Percentiles rank a stretch among this genome's conserved stretches.
phyloP scores from a whole-genome alignment of 2,329 filamentous ascomycete species.

The Penicillium sclerotigenum region DNA sequence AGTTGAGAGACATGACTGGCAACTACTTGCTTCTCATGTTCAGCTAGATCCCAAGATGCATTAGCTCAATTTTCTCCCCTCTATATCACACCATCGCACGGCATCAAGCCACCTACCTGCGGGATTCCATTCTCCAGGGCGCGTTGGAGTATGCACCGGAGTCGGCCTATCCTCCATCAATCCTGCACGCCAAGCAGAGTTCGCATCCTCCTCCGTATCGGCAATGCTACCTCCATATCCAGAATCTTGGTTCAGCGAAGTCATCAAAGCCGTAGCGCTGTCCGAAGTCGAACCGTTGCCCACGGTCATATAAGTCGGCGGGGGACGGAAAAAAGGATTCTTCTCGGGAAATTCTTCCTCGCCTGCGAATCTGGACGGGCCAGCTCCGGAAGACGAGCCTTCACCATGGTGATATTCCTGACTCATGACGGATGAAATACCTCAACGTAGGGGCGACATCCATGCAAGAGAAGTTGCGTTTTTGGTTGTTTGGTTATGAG shows the following conservation, averaged over 20 bases:
- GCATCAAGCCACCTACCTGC: constrained; percentile 32
- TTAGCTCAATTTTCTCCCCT: constrained; percentile 12
- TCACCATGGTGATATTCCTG: constrained; percentile 41
- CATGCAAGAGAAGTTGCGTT: constrained; percentile 12
- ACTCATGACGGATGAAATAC: constrained; percentile 36
- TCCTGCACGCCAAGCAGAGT: constrained; percentile 53
- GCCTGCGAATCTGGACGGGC: constrained; percentile 34
- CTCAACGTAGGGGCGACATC: constrained; percentile 11
- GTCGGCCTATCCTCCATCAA: constrained; percentile 58
- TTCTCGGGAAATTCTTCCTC: constrained; percentile 25
- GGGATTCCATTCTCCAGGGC: constrained; percentile 48
- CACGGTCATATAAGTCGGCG: constrained; percentile 80
- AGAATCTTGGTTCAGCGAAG: constrained; percentile 80
- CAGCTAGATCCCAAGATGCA: constrained; percentile 39
- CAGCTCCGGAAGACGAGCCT: constrained; percentile 34
- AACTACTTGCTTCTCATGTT: constrained; percentile 65
- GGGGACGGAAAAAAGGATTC: constrained; percentile 31
- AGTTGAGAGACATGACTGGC: constrained; percentile 87
- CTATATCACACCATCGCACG: neutral
- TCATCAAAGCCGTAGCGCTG: constrained; percentile 75
- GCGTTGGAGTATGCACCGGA: constrained; percentile 53
- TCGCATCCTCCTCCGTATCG: constrained; percentile 47
- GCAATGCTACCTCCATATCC: constrained; percentile 82
- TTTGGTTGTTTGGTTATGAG: constrained; percentile 16
- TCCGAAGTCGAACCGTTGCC: constrained; percentile 77